A percentile compares a stretch with the other conserved stretches of the same genome.
phyloP scores from a whole-genome alignment of 129 eudicot species.

The Pittosporum tobira region DNA sequence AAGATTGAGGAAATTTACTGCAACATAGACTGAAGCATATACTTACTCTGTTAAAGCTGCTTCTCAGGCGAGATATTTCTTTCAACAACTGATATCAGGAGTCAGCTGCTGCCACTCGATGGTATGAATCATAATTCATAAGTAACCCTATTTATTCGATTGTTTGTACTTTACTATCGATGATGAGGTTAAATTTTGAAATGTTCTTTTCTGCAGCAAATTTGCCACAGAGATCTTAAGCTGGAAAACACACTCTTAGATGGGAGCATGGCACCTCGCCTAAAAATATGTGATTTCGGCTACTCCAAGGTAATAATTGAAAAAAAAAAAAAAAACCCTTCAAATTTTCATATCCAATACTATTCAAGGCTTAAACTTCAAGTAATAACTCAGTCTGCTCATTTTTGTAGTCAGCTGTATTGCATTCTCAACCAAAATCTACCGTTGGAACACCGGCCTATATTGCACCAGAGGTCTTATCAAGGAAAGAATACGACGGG shows the following conservation, averaged over 20 bases:
- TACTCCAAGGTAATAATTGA: conserved; percentile 75
- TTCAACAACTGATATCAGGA: conserved; percentile 86
- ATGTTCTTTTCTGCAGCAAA: conserved; percentile 49
- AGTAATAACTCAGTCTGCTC: conserved; percentile 2
- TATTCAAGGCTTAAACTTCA: background rate
- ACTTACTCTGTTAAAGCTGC: background rate
- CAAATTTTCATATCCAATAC: background rate
- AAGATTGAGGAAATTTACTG: no score
- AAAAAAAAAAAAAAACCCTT: no score
- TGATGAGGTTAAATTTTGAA: background rate
- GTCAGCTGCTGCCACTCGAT: conserved; percentile 93
- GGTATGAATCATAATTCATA: conserved; percentile 24
- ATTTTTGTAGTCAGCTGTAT: conserved; percentile 48
- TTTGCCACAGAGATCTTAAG: conserved; percentile 93
- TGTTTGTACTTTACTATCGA: background rate
- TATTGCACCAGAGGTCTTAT: conserved; percentile 85
- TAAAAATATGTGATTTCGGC: conserved; percentile 93
- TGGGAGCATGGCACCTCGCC: conserved; percentile 66
- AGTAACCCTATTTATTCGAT: background rate
- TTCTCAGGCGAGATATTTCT: conserved; percentile 75
- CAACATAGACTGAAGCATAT: no score
- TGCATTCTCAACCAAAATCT: conserved; percentile 95
- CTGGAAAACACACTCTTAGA: conserved; percentile 88
- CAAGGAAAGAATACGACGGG: conserved; percentile 80
- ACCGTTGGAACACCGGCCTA: conserved; percentile 97